Base-by-base conservation (phyloP, 106 monocot species). In the Platanthera zijinensis region DNA sequence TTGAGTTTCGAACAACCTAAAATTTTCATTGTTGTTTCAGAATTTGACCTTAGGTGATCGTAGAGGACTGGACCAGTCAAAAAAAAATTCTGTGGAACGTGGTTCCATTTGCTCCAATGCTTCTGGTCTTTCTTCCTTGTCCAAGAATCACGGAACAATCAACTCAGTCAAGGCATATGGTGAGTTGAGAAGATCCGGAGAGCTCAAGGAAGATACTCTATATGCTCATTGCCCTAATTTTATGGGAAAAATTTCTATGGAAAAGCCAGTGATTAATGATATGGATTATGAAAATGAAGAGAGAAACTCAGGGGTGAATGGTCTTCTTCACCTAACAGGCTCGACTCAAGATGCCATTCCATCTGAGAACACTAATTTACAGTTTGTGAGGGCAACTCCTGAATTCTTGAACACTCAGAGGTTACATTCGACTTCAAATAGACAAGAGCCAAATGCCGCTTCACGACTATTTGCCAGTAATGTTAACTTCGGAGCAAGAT, bases 61-160 rank as follows among this genome's bases (percentile, higher is more conserved):
- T 50, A 78, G 48, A 75, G 84, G 83, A 83, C 88, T 81, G 84
- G 85, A 88, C n/a, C 86, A 88, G 84, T 28, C 85, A 80, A 86
- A 79, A 71, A 8, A 68, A 32, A 63, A 68, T 51, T 78, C 13
- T 14, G 7, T 28, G 50, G 74, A 75, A 81, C 57, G 32, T 75
- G 49, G 68, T 64, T 64, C 74, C 8, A 19, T 66, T 82, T 78
- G 75, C 72, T 82, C 81, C 19, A 78, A 81, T 48, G 59, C 21
- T 67, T 70, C 49, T 50, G 84, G 51, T 78, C 48, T 69, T 5
- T 48, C 70, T 53, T 21, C 46, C 19, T 77, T 77, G 10, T 30
- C 48, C 28, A 78, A 82, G 71, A 74, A 73, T 72, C 48, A 49
- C 49, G 74, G 67, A 48, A 61, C 69, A 49, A 69, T 74, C 56